Base-by-base conservation (phyloP, 345 rosid genomes). In the Balakata baccata region DNA sequence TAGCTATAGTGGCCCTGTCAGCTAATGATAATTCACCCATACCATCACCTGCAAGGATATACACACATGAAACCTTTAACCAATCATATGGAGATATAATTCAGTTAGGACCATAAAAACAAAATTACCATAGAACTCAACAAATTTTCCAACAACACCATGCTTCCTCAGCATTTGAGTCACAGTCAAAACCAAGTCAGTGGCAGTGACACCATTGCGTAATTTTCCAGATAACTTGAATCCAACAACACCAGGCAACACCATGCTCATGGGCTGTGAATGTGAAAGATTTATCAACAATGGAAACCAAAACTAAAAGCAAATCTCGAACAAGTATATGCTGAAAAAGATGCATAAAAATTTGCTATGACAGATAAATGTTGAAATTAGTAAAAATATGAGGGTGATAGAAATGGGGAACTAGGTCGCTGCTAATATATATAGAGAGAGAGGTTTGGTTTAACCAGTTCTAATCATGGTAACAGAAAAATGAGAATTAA, bases 221-320 rank as follows among this genome's bases (percentile, higher is more conserved):
- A 95, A 75, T 71, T 89, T 92, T 71, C 99, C 98, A 51, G 94
- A 83, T 34, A 95, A 74, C 82, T 95, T 95, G 89, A 95, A 95
- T 66, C 99, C 99, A 84, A 92, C 98, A 75, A 95, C 99, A 72
- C 97, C 99, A 69, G 99, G 99, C 73, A 95, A 81, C 74, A 95
- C 99, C 99, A 95, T 92, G 87, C 99, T 95, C 99, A 95, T 92
- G 51, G 99, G 99, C 99, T 95, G 90, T 77, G 11, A 68, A 66
- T 18, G 13, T 17, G n/a, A 75, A 61, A 11, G 43, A 41, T 16
- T 17, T 11, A 52, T 23, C 34, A 49, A 53, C 41, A 81, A 78
- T 60, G 84, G 76, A 39, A 68, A 14, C 29, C 11, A 9, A 69
- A 53, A 46, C 46, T 34, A 1, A 16, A 16, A 37, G 22, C 16